Conservation (phyloP, 306 rosid genomes). For the Dryas alaskensis region DNA sequence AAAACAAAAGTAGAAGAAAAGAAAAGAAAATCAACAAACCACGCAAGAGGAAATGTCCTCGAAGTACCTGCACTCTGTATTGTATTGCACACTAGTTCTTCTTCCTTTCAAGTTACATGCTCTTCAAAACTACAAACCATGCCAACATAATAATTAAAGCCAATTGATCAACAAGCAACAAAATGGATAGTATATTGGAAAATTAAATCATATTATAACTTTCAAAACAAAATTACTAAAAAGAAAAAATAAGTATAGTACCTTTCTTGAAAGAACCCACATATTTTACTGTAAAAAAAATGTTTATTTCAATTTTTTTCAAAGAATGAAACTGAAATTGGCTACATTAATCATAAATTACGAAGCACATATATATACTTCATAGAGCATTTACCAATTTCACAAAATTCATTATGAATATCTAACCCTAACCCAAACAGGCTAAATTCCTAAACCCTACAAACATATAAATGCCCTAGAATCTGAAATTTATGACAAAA, state of each 20-base stretch:
- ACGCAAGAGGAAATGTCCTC: no score
- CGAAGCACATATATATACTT: neutral
- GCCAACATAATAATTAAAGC: no score
- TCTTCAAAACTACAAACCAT: no score
- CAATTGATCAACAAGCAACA: no score
- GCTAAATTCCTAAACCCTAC: conserved; percentile 9
- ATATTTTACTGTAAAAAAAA: neutral
- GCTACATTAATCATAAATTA: neutral
- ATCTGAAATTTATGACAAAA: no score
- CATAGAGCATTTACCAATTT: neutral
- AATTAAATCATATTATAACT: neutral
- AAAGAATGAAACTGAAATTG: neutral
- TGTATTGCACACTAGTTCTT: no score
- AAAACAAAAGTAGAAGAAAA: no score
- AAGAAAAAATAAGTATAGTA: neutral
- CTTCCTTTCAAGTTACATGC: no score
- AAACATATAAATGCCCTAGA: neutral
- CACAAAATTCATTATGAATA: neutral
- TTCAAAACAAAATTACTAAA: neutral
- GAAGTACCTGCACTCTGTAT: no score
- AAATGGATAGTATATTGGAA: no score
- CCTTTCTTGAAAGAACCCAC: neutral
- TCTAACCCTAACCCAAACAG: conserved; percentile 2
- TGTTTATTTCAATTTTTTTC: neutral
- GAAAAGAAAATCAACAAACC: no score